These are phyloP conservation scores for Colletotrichum sp. DNA, from an alignment of 2,329 filamentous ascomycete species.

Conservation along the genomic window DNA sequence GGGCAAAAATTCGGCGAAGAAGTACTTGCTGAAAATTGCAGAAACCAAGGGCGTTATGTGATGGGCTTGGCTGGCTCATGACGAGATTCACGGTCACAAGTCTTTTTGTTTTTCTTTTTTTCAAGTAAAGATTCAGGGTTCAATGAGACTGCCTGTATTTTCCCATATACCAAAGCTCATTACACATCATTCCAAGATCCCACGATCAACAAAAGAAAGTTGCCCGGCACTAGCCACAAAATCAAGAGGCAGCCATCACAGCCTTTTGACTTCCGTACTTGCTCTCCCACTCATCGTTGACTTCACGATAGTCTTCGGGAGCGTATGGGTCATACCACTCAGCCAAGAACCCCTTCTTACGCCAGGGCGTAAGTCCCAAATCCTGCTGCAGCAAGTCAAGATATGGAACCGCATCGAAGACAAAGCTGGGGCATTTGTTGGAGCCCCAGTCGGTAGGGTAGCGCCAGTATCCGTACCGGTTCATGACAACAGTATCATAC, in stretches of 20 bases:
- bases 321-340: conserved; percentile 64
- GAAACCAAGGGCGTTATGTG: not conserved
- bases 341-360: conserved; percentile 56
- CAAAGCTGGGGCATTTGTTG: conserved; percentile 67
- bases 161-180: not conserved
- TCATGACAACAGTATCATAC: conserved; percentile 66
- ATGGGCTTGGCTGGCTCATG: not conserved
- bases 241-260: not conserved
- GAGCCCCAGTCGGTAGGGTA: conserved; percentile 69
- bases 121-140: not conserved
- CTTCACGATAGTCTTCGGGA: conserved; percentile 59
- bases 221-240: not conserved
- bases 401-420: conserved; percentile 79
- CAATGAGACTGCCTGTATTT: not conserved
- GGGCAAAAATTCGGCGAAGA: not conserved
- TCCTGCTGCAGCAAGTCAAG: conserved; percentile 72
- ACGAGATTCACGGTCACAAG: not conserved
- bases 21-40: not conserved
- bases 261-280: not conserved
- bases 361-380: conserved; percentile 62
- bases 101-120: not conserved
- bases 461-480: conserved; percentile 73
- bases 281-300: conserved; percentile 57
- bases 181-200: not conserved
- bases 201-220: not conserved